These are phyloP conservation scores for Trichoderma orchidacearum DNA, from an alignment of 495 filamentous ascomycete genomes.

Conservation along the genomic window DNA sequence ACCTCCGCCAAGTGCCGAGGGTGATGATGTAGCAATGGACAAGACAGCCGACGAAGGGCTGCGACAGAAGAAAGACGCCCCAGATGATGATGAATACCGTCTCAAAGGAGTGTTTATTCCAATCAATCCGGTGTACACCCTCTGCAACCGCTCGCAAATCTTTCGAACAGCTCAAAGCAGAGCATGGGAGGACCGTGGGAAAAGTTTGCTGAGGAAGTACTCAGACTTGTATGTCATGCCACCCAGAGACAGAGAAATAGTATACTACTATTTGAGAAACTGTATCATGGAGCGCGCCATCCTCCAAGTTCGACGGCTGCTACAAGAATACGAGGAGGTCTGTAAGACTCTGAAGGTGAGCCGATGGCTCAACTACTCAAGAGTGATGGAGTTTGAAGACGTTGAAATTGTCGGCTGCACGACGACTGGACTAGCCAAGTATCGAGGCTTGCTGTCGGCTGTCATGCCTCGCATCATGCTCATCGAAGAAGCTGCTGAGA, in stretches of 20 bases:
- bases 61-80: background rate
- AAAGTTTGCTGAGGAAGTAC: conserved; percentile 2
- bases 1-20: no score
- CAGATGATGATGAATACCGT: conserved; percentile 20
- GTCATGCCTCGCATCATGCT: conserved; percentile 48
- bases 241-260: conserved; percentile 15
- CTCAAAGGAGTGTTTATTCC: conserved; percentile 19
- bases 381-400: conserved; percentile 10
- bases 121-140: no score
- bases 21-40: no score
- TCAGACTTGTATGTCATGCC: conserved; percentile 19
- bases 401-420: conserved; percentile 38
- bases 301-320: conserved; percentile 11
- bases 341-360: conserved; percentile 19
- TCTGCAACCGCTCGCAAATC: no score
- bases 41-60: conserved; percentile 9
- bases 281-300: conserved; percentile 12
- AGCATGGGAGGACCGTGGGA: conserved; percentile 5
- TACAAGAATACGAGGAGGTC: conserved; percentile 12
- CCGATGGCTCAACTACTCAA: conserved; percentile 16
- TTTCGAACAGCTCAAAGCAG: no score
- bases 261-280: conserved; percentile 27
- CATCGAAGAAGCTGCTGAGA: conserved; percentile 46
- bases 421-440: conserved; percentile 73
- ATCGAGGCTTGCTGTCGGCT: conserved; percentile 57